Evolutionary conservation across 345 rosid genomes (phyloP), one percentile per base, ranked within the genome.

Genomic region (Corchorus olitorius): DNA sequence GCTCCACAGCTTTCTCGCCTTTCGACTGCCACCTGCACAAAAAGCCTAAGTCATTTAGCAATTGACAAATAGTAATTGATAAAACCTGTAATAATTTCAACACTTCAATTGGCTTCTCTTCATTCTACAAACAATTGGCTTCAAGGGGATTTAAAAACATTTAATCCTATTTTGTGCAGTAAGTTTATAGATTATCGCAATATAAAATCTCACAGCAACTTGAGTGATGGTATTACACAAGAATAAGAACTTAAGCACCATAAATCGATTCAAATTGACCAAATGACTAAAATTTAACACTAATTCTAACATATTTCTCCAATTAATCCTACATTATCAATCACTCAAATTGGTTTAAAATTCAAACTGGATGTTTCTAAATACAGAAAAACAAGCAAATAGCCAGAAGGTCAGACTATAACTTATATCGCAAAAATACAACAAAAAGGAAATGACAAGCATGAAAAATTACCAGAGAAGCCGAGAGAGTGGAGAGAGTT

Each of bases 401-500:
- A 41, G 7, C 5, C 45, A 4, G 2, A 4, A 41, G 0, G 6
- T 3, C 45, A 41, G 7, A 4, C 7, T 4, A 4, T 41, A 41
- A 4, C 45, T 41, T 41, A 4, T n/a, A 41, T 1, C 5, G 45
- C 45, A 41, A 41, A 41, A 41, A 45, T 45, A 6, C 48, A 45
- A 8, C 7, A 45, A n/a, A n/a, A n/a, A n/a, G n/a, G n/a, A n/a
- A n/a, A n/a, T n/a, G n/a, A n/a, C n/a, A n/a, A 45, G 8, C 8
- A 43, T 9, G 12, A 48, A 14, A 9, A 13, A 10, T 8, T 84
- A 93, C 98, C 94, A 7, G 87, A 81, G 73, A 84, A 81, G 17
- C 88, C 87, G 8, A 84, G 78, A 61, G 91, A 83, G 77, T 85
- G 79, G 19, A 92, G 87, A 20, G 88, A 92, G 55, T 86, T 84